phyloP scores from a whole-genome alignment of 768 basidiomycete genomes.

The Suillus cothurnatus region DNA sequence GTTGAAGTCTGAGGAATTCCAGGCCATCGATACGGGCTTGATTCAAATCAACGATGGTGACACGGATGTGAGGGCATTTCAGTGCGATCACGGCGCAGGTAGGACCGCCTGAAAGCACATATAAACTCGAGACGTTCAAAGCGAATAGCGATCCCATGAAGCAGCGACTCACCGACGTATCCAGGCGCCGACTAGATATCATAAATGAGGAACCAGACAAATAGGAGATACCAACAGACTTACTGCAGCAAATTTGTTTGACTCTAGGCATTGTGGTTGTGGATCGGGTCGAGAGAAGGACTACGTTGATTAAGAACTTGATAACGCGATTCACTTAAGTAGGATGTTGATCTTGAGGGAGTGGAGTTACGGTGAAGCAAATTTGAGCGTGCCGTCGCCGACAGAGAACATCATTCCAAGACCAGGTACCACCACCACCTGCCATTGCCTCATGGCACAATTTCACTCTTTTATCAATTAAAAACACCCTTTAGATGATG shows the following conservation, averaged over 20 bases:
- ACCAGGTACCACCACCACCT: neutral
- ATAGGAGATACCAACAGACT: slow-evolving; percentile 35
- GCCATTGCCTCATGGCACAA: neutral
- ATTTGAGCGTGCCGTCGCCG: neutral
- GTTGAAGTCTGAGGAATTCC: slow-evolving; percentile 84
- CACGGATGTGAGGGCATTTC: slow-evolving; percentile 89
- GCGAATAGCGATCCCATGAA: slow-evolving; percentile 7
- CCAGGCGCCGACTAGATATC: slow-evolving; percentile 75
- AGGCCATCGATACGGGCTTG: slow-evolving; percentile 91
- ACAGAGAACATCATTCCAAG: neutral
- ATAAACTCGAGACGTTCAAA: slow-evolving; percentile 15
- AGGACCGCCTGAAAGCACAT: slow-evolving; percentile 69
- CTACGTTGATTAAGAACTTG: neutral
- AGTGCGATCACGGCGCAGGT: slow-evolving; percentile 94
- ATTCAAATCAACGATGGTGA: slow-evolving; percentile 99
- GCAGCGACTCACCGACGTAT: slow-evolving; percentile 75
- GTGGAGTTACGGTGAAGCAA: slow-evolving; percentile 4
- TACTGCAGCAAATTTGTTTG: slow-evolving; percentile 87
- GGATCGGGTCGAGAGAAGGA: neutral
- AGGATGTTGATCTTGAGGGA: neutral
- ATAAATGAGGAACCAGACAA: slow-evolving; percentile 13
- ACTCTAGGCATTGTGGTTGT: slow-evolving; percentile 47
- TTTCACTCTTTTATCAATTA: slow-evolving; percentile 3
- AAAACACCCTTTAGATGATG: neutral
- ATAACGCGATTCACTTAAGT: neutral